Percentiles rank a stretch among this genome's conserved stretches.
phyloP scores from a whole-genome alignment of 2,329 filamentous ascomycete species.

The Shiraia bambusicola region DNA sequence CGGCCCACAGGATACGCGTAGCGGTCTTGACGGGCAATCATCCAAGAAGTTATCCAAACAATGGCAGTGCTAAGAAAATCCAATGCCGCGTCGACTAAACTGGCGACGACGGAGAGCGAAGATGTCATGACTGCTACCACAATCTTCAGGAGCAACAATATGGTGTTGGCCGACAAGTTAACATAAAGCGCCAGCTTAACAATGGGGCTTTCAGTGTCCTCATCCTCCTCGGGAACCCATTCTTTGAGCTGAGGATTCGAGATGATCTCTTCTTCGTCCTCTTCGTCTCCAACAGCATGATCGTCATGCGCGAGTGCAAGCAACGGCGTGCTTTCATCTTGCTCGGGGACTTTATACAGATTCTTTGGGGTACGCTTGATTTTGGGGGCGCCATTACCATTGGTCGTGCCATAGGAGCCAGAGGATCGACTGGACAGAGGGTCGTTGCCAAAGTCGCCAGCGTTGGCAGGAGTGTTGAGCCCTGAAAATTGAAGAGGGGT shows the following conservation, averaged over 20 bases:
- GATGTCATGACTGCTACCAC: conserved; percentile 75
- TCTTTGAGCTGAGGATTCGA: conserved; percentile 60
- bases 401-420: conserved; percentile 34
- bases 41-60: conserved; percentile 73
- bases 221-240: conserved; percentile 67
- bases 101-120: conserved; percentile 78
- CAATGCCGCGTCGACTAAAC: conserved; percentile 74
- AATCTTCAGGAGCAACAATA: conserved; percentile 75
- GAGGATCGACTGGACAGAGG: conserved; percentile 23
- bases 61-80: conserved; percentile 82
- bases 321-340: conserved; percentile 67
- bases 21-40: conserved; percentile 72
- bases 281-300: conserved; percentile 48
- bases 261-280: conserved; percentile 46
- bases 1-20: conserved; percentile 79
- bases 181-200: conserved; percentile 87
- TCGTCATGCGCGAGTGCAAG: conserved; percentile 46
- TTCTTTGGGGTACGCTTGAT: conserved; percentile 69
- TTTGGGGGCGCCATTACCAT: conserved; percentile 28
- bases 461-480: conserved; percentile 16
- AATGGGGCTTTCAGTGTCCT: conserved; percentile 72
- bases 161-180: conserved; percentile 76
- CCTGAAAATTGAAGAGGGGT: conserved; percentile 22
- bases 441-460: conserved; percentile 16
- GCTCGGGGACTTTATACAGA: conserved; percentile 70